A percentile compares a stretch with the other conserved stretches of the same genome.
Conservation (phyloP, 148 eudicot species). For the Dysphania ambrosioides region DNA sequence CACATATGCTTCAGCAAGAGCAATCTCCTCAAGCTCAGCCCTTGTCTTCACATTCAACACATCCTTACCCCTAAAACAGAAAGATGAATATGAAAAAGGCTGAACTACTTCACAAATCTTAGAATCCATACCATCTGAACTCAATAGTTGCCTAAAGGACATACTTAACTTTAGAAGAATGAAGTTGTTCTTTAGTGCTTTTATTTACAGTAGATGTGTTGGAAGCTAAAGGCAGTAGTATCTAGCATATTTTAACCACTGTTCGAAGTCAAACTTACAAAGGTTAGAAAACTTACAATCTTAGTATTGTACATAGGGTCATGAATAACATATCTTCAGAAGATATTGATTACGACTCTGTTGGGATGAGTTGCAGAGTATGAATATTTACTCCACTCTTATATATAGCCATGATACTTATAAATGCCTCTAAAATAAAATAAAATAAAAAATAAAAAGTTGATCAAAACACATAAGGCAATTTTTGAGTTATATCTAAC, state of each 20-base stretch:
- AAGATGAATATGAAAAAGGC: too few species aligned
- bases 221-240: conserved; percentile 59
- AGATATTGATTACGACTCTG: conserved; percentile 65
- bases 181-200: conserved; percentile 38
- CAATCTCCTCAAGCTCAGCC: too few species aligned
- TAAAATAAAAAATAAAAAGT: too few species aligned
- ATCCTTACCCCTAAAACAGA: too few species aligned
- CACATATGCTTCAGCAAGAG: too few species aligned
- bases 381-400: conserved; percentile 94
- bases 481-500: too few species aligned
- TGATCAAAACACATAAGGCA: conserved; percentile 76
- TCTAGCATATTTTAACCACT: conserved; percentile 81
- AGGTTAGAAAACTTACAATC: conserved; percentile 19
- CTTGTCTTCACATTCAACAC: too few species aligned
- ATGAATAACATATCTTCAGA: conserved; percentile 51
- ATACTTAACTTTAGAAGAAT: conserved; percentile 48
- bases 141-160: too few species aligned
- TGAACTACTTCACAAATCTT: too few species aligned
- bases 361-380: conserved; percentile 67
- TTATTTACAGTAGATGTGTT: conserved; percentile 40
- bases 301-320: neutral
- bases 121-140: too few species aligned
- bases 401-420: conserved; percentile 66
- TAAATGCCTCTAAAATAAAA: conserved; percentile 71
- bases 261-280: conserved; percentile 27